These are phyloP conservation scores for Chaetomium cochliodes DNA, from an alignment of 495 filamentous ascomycete species.

Conservation along the genomic window DNA sequence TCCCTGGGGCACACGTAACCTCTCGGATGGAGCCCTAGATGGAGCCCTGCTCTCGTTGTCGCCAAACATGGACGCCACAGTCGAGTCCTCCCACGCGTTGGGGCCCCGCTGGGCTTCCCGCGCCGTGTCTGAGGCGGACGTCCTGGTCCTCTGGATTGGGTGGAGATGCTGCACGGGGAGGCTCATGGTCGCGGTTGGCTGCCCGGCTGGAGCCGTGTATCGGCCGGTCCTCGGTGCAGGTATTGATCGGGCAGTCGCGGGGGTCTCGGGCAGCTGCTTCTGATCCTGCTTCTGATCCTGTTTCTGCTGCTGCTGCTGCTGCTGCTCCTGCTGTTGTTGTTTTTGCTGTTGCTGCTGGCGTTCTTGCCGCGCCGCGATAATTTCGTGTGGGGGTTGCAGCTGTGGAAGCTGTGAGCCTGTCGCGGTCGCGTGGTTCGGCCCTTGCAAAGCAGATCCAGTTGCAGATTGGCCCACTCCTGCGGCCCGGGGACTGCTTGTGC, in stretches of 20 bases:
- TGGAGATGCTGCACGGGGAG: conserved; percentile 29
- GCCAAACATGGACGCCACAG: conserved; percentile 40
- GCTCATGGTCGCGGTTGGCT: conserved; percentile 26
- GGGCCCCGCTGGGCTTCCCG: conserved; percentile 26
- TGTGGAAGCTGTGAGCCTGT: conserved; percentile 24
- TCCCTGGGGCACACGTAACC: conserved; percentile 29
- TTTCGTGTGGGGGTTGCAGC: conserved; percentile 23
- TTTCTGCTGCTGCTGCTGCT: too few species aligned
- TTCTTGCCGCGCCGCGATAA: conserved; percentile 11
- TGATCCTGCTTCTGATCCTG: too few species aligned
- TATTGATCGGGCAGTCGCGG: conserved; percentile 27
- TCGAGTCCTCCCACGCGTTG: conserved; percentile 43
- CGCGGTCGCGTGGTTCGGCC: conserved; percentile 7
- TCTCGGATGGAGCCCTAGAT: conserved; percentile 35
- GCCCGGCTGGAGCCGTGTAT: conserved; percentile 17
- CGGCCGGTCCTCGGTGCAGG: conserved; percentile 29
- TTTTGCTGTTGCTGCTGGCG: neutral
- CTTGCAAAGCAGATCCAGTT: conserved; percentile 17
- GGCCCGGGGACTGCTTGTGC: conserved; percentile 23
- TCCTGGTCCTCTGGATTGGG: conserved; percentile 35
- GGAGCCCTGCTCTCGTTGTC: conserved; percentile 34
- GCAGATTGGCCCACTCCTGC: conserved; percentile 31
- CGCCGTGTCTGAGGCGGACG: conserved; percentile 33
- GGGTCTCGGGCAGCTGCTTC: conserved; percentile 11
- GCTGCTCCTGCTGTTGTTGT: too few species aligned